Conservation (phyloP, 2,329 filamentous ascomycete genomes). For the Aspergillus tubingensis region DNA sequence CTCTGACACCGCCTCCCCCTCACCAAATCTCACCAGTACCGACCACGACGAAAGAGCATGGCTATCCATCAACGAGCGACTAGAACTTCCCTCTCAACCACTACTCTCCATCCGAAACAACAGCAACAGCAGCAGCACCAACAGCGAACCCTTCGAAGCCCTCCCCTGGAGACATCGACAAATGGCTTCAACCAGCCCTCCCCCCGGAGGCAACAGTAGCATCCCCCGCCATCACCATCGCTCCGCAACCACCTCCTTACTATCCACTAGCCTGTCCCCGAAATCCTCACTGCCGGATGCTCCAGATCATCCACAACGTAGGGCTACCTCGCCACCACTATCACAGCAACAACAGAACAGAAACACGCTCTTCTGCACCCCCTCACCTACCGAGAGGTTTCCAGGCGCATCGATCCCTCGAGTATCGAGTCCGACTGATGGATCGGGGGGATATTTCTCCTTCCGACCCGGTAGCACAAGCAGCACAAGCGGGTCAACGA, state of each 20-base stretch:
- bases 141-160: slow-evolving; percentile 10
- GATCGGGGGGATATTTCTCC: not conserved
- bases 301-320: not conserved
- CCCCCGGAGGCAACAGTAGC: not conserved
- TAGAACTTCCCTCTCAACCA: slow-evolving; percentile 40
- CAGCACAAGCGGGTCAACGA: not conserved
- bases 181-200: not conserved
- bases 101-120: slow-evolving; percentile 19
- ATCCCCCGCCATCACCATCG: slow-evolving; percentile 32
- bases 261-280: slow-evolving; percentile 17
- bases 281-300: not conserved
- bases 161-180: slow-evolving; percentile 11
- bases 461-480: not conserved
- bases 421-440: not conserved
- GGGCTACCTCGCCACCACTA: not conserved
- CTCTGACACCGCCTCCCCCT: slow-evolving; percentile 27
- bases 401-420: not conserved
- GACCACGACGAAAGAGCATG: slow-evolving; percentile 40
- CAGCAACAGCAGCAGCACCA: not conserved
- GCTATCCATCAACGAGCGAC: slow-evolving; percentile 41
- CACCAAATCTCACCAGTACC: slow-evolving; percentile 25
- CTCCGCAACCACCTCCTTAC: slow-evolving; percentile 36
- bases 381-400: not conserved
- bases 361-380: not conserved
- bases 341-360: not conserved